Percentiles rank a stretch among this genome's conserved stretches.
phyloP scores from a whole-genome alignment of 805 yeast genomes.

The Starmerella khaoyaiensis region DNA sequence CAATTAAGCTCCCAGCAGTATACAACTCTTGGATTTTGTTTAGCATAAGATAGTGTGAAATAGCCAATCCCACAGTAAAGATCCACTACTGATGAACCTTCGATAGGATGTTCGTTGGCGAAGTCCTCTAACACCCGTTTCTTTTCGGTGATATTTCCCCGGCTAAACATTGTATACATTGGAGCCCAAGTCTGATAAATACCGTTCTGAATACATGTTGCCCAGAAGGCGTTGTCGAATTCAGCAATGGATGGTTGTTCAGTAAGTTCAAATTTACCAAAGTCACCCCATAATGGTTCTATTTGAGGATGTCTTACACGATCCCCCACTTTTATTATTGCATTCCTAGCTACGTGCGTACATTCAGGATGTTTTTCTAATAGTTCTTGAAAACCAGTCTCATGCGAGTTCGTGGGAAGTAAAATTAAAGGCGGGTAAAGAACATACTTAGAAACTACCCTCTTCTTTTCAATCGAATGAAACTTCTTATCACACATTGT shows the following conservation, averaged over 20 bases:
- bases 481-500: slow-evolving; percentile 5
- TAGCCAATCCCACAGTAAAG: slow-evolving; percentile 80
- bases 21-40: slow-evolving; percentile 38
- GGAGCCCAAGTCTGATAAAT: slow-evolving; percentile 78
- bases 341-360: slow-evolving; percentile 60
- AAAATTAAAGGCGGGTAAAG: slow-evolving; percentile 57
- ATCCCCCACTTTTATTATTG: slow-evolving; percentile 46
- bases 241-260: slow-evolving; percentile 34
- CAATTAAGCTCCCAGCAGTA: slow-evolving; percentile 77
- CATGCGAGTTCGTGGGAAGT: slow-evolving; percentile 39
- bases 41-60: slow-evolving; percentile 57
- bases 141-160: slow-evolving; percentile 79
- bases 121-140: slow-evolving; percentile 38
- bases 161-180: slow-evolving; percentile 67
- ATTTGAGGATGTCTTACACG: slow-evolving; percentile 55
- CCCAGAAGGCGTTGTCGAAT: slow-evolving; percentile 54
- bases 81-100: slow-evolving; percentile 43
- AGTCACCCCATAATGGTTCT: slow-evolving; percentile 49
- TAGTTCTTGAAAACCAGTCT: slow-evolving; percentile 13
- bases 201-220: slow-evolving; percentile 55
- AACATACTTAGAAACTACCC: slow-evolving; percentile 38
- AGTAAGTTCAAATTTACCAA: slow-evolving; percentile 33
- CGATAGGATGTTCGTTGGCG: slow-evolving; percentile 21
- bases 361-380: slow-evolving; percentile 23
- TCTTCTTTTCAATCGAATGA: no score